Base-by-base conservation (phyloP, 2,329 filamentous ascomycete genomes). In the Pyrenochaeta sp. region DNA sequence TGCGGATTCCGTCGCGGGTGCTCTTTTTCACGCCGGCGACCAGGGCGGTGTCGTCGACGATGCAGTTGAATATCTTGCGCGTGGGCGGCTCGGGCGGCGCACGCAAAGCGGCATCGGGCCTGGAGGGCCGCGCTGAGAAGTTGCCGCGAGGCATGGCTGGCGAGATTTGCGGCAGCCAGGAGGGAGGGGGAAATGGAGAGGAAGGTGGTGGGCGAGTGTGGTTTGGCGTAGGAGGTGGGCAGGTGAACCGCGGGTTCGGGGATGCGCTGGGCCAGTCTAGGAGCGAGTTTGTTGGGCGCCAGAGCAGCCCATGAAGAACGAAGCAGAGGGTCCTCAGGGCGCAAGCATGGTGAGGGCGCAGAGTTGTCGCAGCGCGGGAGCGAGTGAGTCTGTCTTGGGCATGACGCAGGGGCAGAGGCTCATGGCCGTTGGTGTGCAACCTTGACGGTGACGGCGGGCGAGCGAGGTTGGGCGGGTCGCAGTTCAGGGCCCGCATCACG, bases 21-120 rank as follows among this genome's bases (percentile, higher is more conserved):
- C 74, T 77, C 60, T 72, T 75, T 69, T 78, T 78, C 35, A 77
- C 75, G 44, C 77, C 77, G 27, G 75, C 75, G 42, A 79, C 71
- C 51, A 80, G 60, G 21, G 77, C 77, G 14, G 73, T 76, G 53
- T 79, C 77, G 58, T 80, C 77, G 53, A 78, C 75, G 52, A 79
- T 79, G 62, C 77, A 79, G 68, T 79, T 79, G 72, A 80, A 79
- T 44, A 78, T 59, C 67, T 78, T 79, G 54, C 75, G 72, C 52
- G 53, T 53, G 22, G 68, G 66, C 42, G 51, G 61, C 42, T 65
- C 61, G 50, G 58, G 60, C n/a, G n/a, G n/a, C 17, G 58, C 41
- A 45, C 60, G 61, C 55, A 58, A 39, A 42, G 59, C 54, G 38
- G 42, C 42, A 8, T 61, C 60, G 49, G 60, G 56, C 47, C 60